A percentile compares a stretch with the other conserved stretches of the same genome.
phyloP scores from a whole-genome alignment of 805 yeast species.

The Trichomonascus vanleenenianus region DNA sequence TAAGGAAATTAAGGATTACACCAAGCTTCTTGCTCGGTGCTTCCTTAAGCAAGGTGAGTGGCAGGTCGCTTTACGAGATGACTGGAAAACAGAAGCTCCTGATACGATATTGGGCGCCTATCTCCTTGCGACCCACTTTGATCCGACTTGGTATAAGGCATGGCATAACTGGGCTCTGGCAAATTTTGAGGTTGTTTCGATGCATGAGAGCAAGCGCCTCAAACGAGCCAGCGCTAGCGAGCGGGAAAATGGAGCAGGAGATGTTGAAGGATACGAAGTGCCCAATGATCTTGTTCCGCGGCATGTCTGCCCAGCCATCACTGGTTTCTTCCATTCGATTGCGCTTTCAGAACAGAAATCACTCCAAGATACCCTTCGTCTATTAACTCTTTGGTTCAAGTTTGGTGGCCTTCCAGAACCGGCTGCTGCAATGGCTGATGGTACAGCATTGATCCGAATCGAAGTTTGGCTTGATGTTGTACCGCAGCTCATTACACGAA shows the following conservation, averaged over 20 bases:
- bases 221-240: background rate
- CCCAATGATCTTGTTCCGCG: constrained; percentile 50
- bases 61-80: constrained; percentile 75
- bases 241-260: background rate
- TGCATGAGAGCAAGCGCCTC: constrained; percentile 10
- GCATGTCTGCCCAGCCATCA: constrained; percentile 92
- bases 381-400: constrained; percentile 89
- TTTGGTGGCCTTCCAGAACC: constrained; percentile 94
- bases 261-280: background rate
- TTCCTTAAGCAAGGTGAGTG: constrained; percentile 98
- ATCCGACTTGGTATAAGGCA: constrained; percentile 90
- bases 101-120: constrained; percentile 88
- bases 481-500: constrained; percentile 92
- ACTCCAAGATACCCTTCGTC: constrained; percentile 82
- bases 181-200: constrained; percentile 85
- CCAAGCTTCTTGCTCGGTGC: constrained; percentile 83
- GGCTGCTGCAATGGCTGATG: constrained; percentile 82
- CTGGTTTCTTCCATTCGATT: constrained; percentile 92
- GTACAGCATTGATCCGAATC: constrained; percentile 78
- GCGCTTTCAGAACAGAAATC: constrained; percentile 81
- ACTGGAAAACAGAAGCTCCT: constrained; percentile 63
- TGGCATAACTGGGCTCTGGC: constrained; percentile 99
- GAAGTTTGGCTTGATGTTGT: constrained; percentile 94
- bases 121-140: constrained; percentile 90
- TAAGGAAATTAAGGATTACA: constrained; percentile 72